Evolutionary conservation across 345 rosid species (phyloP), one percentile per base, ranked within the genome.

Genomic region (Crucihimalaya himalaica): DNA sequence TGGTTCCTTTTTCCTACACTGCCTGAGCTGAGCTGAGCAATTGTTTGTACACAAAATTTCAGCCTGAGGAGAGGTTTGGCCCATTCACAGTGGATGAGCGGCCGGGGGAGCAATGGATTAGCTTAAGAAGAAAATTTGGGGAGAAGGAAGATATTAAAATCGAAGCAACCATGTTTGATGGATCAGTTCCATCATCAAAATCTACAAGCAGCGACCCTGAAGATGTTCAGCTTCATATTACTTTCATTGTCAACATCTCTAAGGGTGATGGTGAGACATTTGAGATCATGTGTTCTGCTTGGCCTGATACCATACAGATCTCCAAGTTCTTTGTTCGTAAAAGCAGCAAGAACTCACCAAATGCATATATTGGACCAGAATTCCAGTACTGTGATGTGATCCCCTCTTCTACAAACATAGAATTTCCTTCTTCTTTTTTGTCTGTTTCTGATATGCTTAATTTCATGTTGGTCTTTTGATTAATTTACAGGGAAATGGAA

Each of bases 101-200:
- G 20, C 84, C 93, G 6, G 97, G 98, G 16, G 93, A 94, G 78
- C 95, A 88, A 50, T 91, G 96, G 97, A 80, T 91, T 76, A 85
- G 80, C 66, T 61, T 94, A 86, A 83, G 58, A 64, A 86, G 89
- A 68, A 85, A 80, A 72, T 91, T 70, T 68, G 83, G 82, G 48
- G 87, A 74, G 14, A 83, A 68, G n/a, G 97, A 89, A 79, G 90
- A 87, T 69, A 85, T 94, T 52, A 86, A 81, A 59, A 82, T 94
- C 28, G 97, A 91, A 82, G 96, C 91, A 29, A 94, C 95, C 60
- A 83, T 91, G 90, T 86, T 94, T 76, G 93, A 91, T 79, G 96
- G 86, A 58, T 83, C 86, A 5, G 27, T 85, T 73, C 85, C 96
- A 15, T 48, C 69, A 52, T 68, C 89, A 16, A 79, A 82, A 71